These are phyloP conservation scores for Neurospora sp. DNA, from an alignment of 495 filamentous ascomycete genomes.

Conservation along the genomic window DNA sequence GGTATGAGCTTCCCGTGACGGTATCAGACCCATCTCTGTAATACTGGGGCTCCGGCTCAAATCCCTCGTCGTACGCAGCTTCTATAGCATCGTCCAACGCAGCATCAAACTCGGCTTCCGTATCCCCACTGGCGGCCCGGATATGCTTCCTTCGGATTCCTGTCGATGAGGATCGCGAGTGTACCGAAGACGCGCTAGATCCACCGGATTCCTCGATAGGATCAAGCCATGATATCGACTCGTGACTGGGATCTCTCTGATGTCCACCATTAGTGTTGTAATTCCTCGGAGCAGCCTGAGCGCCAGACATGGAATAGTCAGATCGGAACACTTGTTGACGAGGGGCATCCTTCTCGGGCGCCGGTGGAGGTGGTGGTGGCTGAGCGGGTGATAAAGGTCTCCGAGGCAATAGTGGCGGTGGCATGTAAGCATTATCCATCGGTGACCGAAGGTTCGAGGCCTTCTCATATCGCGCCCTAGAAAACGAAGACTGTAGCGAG, in stretches of 20 bases:
- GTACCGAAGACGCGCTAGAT: constrained; percentile 70
- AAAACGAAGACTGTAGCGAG: constrained; percentile 38
- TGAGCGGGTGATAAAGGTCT: constrained; percentile 29
- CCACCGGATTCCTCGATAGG: constrained; percentile 92
- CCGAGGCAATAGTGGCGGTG: constrained; percentile 56
- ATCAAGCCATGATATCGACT: constrained; percentile 87
- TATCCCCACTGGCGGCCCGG: constrained; percentile 58
- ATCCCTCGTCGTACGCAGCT: constrained; percentile 89
- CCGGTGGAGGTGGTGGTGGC: constrained; percentile 25
- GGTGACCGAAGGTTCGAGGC: constrained; percentile 30
- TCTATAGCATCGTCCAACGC: constrained; percentile 94
- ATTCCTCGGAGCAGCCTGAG: constrained; percentile 13
- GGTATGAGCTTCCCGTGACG: constrained; percentile 28
- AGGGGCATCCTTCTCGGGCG: constrained; percentile 21
- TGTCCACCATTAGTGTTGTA: constrained; percentile 29
- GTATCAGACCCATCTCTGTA: constrained; percentile 36
- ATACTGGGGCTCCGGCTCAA: constrained; percentile 55
- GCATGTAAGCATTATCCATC: constrained; percentile 45
- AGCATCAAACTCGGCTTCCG: constrained; percentile 89
- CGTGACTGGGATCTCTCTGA: constrained; percentile 51
- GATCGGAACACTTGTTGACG: constrained; percentile 26
- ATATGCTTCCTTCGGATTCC: constrained; percentile 58
- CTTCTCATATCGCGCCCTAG: constrained; percentile 33
- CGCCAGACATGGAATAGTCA: constrained; percentile 32
- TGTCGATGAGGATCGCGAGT: constrained; percentile 65